Conservation (phyloP, 345 rosid species). For the Moringa oleifera region DNA sequence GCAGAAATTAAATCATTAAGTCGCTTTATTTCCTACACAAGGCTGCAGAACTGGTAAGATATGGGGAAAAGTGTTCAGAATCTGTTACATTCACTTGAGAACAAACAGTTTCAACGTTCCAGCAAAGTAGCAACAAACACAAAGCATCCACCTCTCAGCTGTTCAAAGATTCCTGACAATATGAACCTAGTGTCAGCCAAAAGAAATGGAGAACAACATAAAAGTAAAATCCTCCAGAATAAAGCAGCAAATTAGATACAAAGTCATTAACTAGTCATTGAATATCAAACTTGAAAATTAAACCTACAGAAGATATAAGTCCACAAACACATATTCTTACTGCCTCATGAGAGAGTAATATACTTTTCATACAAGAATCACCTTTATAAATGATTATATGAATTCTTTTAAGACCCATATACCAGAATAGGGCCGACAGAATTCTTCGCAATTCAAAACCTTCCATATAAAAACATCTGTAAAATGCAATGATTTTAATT, state of each 20-base stretch:
- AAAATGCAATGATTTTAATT: background rate
- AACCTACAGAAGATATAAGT: background rate
- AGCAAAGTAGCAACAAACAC: background rate
- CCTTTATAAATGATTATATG: too few relatives aligned
- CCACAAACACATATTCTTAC: background rate
- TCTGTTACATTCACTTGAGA: slow-evolving; percentile 5
- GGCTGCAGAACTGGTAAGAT: slow-evolving; percentile 2
- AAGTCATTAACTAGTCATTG: background rate
- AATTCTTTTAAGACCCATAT: too few relatives aligned
- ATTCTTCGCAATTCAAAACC: too few relatives aligned
- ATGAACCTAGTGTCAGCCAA: slow-evolving; percentile 1
- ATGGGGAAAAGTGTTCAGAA: background rate
- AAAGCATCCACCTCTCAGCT: slow-evolving; percentile 9
- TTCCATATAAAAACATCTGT: background rate
- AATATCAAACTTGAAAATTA: too few relatives aligned
- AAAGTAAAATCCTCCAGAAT: background rate
- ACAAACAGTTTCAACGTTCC: slow-evolving; percentile 11
- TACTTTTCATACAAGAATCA: too few relatives aligned
- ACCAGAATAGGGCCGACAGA: too few relatives aligned
- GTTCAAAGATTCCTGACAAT: slow-evolving; percentile 18
- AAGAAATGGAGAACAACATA: background rate
- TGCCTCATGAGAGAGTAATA: too few relatives aligned
- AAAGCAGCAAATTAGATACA: background rate
- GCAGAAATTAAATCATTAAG: background rate
- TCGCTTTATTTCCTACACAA: slow-evolving; percentile 17